Percentiles rank a stretch among this genome's conserved stretches.
Evolutionary conservation across 306 rosid genomes (phyloP).

Genomic region (Ochetophila trinervis): DNA sequence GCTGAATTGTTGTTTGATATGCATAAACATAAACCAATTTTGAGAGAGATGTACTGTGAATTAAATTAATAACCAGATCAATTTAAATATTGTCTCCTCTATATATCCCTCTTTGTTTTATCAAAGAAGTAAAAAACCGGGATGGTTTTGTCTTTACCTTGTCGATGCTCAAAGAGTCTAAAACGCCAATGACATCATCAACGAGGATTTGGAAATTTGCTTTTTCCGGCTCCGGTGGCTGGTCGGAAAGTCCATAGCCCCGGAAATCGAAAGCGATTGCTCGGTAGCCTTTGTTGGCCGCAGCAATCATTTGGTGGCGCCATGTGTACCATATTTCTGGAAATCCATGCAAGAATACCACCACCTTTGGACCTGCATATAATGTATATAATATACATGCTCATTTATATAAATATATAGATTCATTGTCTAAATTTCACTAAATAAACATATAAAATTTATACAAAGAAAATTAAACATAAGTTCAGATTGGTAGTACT

Average conservation of each 20-base stretch:
- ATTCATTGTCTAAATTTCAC: no score
- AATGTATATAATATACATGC: no score
- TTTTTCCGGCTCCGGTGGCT: constrained; percentile 51
- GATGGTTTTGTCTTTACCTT: constrained; percentile 32
- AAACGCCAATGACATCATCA: constrained; percentile 41
- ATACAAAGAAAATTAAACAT: background rate
- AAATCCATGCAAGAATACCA: constrained; percentile 72
- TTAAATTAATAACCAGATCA: no score
- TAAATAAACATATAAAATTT: no score
- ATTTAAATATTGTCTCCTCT: no score
- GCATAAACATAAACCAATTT: no score
- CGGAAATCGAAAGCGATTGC: constrained; percentile 67
- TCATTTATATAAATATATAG: no score
- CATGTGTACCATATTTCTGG: constrained; percentile 85
- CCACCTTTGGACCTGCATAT: constrained; percentile 50
- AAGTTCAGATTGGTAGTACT: background rate
- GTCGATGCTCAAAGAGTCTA: constrained; percentile 52
- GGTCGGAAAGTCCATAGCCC: constrained; percentile 79
- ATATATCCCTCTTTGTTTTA: no score
- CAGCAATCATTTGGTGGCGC: constrained; percentile 71
- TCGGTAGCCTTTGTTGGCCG: constrained; percentile 57
- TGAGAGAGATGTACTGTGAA: no score
- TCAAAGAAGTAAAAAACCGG: background rate
- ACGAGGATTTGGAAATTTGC: constrained; percentile 39
- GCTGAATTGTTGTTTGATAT: no score